Conservation (phyloP, 441 rosid species). For the Bruguiera hainesii region DNA sequence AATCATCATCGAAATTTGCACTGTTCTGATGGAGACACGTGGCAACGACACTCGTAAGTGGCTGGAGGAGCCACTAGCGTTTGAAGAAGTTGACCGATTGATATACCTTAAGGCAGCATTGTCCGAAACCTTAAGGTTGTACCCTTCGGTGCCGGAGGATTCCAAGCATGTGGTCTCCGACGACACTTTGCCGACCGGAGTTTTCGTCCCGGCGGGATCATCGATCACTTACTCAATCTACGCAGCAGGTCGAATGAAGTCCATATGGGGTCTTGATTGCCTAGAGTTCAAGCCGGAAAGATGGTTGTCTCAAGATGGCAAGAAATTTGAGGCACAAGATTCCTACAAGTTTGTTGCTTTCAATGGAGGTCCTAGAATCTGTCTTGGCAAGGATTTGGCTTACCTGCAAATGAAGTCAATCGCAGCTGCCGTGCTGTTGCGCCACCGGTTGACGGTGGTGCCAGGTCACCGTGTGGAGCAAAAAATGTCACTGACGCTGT, state of each 20-base stretch:
- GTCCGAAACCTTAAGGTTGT: slow-evolving; percentile 70
- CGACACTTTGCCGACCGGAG: slow-evolving; percentile 62
- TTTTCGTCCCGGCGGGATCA: slow-evolving; percentile 65
- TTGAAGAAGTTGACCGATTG: slow-evolving; percentile 76
- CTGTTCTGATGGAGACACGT: slow-evolving; percentile 59
- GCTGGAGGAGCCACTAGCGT: slow-evolving; percentile 56
- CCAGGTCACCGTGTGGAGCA: slow-evolving; percentile 75
- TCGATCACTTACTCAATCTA: slow-evolving; percentile 76
- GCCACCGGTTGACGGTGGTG: slow-evolving; percentile 52
- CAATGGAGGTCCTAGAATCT: slow-evolving; percentile 78
- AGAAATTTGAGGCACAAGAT: slow-evolving; percentile 32
- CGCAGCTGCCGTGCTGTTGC: slow-evolving; percentile 56
- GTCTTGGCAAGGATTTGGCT: slow-evolving; percentile 80
- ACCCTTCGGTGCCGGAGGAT: slow-evolving; percentile 87
- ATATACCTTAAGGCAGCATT: slow-evolving; percentile 68
- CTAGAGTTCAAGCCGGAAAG: slow-evolving; percentile 71
- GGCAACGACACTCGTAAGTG: slow-evolving; percentile 38
- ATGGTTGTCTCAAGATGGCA: slow-evolving; percentile 54
- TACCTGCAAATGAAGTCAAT: slow-evolving; percentile 88
- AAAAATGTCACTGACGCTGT: slow-evolving; percentile 81
- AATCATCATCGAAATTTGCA: slow-evolving; percentile 52
- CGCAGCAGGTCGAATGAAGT: slow-evolving; percentile 59
- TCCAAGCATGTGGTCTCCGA: slow-evolving; percentile 63
- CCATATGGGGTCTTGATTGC: slow-evolving; percentile 76
- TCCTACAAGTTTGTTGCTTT: slow-evolving; percentile 61